Conservation (phyloP, 306 rosid species). For the Cucurbita maxima region DNA sequence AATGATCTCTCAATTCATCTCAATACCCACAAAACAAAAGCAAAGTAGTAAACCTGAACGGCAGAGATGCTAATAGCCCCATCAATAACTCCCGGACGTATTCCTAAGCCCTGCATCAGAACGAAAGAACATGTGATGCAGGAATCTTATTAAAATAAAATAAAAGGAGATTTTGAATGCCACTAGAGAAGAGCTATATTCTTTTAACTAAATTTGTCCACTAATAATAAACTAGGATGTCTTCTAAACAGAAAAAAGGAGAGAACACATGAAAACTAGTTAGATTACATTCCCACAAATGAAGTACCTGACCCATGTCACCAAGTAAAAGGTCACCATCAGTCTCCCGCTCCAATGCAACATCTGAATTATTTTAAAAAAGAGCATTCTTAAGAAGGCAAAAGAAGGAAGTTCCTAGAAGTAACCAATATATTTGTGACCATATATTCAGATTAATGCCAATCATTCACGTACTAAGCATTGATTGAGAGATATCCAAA, state of each 20-base stretch:
- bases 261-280: neutral
- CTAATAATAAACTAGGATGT: neutral
- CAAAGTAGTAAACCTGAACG: constrained; percentile 45
- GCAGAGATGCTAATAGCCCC: constrained; percentile 94
- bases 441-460: neutral
- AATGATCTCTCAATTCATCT: neutral
- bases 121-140: neutral
- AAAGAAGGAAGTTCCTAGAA: neutral
- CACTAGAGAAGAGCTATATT: neutral
- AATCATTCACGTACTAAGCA: constrained; percentile 51
- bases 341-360: constrained; percentile 77
- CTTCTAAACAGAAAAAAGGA: too few relatives aligned
- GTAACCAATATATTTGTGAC: neutral
- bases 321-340: constrained; percentile 81
- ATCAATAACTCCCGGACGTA: constrained; percentile 82
- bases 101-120: constrained; percentile 69
- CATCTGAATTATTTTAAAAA: constrained; percentile 20
- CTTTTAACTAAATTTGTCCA: neutral
- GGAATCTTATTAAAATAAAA: neutral
- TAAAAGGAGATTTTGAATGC: neutral
- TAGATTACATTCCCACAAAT: neutral
- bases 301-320: constrained; percentile 95
- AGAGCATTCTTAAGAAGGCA: neutral
- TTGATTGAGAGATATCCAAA: constrained; percentile 76
- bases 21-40: neutral